A percentile compares a stretch with the other conserved stretches of the same genome.
phyloP scores from a whole-genome alignment of 352 stramenopile genomes.

The Paralagenidium karlingii region DNA sequence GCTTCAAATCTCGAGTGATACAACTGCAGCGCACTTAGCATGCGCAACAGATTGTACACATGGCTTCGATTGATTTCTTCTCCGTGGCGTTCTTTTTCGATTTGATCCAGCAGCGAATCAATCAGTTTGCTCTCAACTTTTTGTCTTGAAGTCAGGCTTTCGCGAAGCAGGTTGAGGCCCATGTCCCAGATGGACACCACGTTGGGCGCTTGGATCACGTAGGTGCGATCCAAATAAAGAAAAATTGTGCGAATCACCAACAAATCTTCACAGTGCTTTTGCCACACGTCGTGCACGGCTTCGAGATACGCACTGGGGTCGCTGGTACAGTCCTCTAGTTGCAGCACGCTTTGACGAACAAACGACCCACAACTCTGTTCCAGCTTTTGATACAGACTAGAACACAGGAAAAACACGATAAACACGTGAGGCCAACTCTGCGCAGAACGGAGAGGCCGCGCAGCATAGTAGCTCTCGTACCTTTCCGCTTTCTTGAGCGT shows the following conservation, averaged over 20 bases:
- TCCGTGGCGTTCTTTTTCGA: slow-evolving; percentile 81
- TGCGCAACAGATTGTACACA: slow-evolving; percentile 69
- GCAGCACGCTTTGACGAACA: slow-evolving; percentile 37
- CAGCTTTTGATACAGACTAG: slow-evolving; percentile 49
- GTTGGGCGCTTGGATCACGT: slow-evolving; percentile 76
- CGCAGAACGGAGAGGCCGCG: not conserved
- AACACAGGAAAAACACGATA: not conserved
- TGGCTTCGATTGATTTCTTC: slow-evolving; percentile 77
- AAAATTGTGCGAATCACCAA: slow-evolving; percentile 90
- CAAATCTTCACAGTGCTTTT: slow-evolving; percentile 88
- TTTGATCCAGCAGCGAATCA: slow-evolving; percentile 58
- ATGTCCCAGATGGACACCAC: slow-evolving; percentile 88
- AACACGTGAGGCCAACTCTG: no score
- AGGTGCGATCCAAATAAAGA: slow-evolving; percentile 86
- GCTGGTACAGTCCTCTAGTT: slow-evolving; percentile 23
- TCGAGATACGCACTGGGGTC: slow-evolving; percentile 68
- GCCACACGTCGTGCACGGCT: slow-evolving; percentile 69
- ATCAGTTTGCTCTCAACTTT: slow-evolving; percentile 60
- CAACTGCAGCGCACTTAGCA: slow-evolving; percentile 75
- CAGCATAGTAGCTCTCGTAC: slow-evolving; percentile 8
- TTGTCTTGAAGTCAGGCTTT: slow-evolving; percentile 36
- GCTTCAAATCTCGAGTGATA: slow-evolving; percentile 81
- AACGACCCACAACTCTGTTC: slow-evolving; percentile 55
- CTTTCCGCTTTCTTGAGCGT: slow-evolving; percentile 86
- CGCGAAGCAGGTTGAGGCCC: slow-evolving; percentile 59